Conservation (phyloP, 2,329 filamentous ascomycete genomes). For the Parastagonospora avenae region DNA sequence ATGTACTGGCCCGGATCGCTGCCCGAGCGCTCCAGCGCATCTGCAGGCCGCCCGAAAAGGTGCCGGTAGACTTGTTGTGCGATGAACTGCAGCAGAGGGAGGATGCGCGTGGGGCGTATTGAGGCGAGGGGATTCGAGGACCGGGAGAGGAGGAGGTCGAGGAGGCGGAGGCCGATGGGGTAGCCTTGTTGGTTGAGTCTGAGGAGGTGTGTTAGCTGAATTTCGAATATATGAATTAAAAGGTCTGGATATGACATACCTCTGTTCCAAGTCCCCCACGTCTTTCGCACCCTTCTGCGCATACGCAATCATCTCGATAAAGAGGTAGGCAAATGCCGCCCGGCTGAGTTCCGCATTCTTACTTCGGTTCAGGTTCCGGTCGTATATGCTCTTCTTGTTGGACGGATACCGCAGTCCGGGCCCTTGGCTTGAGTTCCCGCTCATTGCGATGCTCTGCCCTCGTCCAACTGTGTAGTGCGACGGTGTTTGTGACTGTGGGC, state of each 20-base stretch:
- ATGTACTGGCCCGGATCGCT: conserved; percentile 94
- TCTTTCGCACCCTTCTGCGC: conserved; percentile 89
- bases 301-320: conserved; percentile 95
- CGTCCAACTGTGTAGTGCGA: conserved; percentile 8
- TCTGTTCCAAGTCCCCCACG: conserved; percentile 90
- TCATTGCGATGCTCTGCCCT: conserved; percentile 28
- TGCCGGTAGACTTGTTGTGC: conserved; percentile 90
- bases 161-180: conserved; percentile 88
- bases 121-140: conserved; percentile 50
- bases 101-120: conserved; percentile 82
- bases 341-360: conserved; percentile 89
- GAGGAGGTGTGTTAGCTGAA: neutral
- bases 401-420: conserved; percentile 81
- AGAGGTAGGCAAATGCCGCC: conserved; percentile 93
- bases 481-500: conserved; percentile 8
- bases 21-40: conserved; percentile 88
- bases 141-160: conserved; percentile 88
- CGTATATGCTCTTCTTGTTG: conserved; percentile 97
- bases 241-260: conserved; percentile 57
- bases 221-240: neutral
- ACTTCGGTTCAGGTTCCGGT: conserved; percentile 88
- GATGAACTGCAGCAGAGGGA: conserved; percentile 92
- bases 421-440: conserved; percentile 28
- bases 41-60: conserved; percentile 87
- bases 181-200: conserved; percentile 92